These are phyloP conservation scores for Ganoderma lucidum DNA, from an alignment of 1,284 basidiomycete species.

Conservation along the genomic window DNA sequence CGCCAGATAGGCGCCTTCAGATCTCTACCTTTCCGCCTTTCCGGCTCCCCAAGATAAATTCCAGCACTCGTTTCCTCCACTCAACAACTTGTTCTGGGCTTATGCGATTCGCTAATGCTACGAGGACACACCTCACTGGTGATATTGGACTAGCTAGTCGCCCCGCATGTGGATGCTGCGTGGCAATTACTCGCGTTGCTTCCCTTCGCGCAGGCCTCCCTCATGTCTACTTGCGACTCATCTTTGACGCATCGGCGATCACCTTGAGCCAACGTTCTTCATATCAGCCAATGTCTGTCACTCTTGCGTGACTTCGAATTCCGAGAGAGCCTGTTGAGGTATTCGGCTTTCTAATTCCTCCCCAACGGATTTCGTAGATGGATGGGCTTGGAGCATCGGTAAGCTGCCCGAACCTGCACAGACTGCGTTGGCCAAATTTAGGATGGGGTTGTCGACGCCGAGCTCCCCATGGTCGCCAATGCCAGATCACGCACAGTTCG, in stretches of 20 bases:
- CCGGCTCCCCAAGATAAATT: conserved; percentile 20
- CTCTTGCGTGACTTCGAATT: not conserved
- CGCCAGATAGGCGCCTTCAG: conserved; percentile 27
- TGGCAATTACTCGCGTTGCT: conserved; percentile 14
- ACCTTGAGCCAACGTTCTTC: not conserved
- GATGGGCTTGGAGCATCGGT: not conserved
- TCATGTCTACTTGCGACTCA: conserved; percentile 17
- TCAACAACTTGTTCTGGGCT: not conserved
- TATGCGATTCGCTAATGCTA: not conserved
- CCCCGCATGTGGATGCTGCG: conserved; percentile 23
- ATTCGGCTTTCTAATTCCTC: not conserved
- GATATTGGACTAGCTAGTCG: not conserved
- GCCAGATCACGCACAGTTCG: not conserved
- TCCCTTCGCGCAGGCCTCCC: conserved; percentile 31
- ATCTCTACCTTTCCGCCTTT: conserved; percentile 19
- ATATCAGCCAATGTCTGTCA: conserved; percentile 17
- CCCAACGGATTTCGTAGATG: not conserved
- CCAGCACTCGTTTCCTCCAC: not conserved
- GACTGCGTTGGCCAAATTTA: not conserved
- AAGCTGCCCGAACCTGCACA: not conserved
- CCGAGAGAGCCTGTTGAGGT: not conserved
- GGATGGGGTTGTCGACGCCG: not conserved
- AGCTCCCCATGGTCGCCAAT: not conserved
- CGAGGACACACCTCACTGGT: not conserved
- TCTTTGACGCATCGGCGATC: conserved; percentile 14